Base-by-base conservation (phyloP, 345 rosid genomes). In the Arabis hirsuta region DNA sequence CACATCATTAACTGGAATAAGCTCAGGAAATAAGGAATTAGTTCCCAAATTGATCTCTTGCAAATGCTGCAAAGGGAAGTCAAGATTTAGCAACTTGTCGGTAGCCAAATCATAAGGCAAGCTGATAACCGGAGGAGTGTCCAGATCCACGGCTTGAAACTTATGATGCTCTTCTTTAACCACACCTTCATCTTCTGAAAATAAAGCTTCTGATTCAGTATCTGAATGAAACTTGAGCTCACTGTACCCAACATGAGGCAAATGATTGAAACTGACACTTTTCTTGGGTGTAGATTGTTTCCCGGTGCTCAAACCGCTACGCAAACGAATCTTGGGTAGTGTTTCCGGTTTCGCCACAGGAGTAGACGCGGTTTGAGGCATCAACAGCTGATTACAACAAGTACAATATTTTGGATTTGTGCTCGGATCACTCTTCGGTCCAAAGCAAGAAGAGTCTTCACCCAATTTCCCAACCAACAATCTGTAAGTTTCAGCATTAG, bases 401-500 rank as follows among this genome's bases (percentile, higher is more conserved):
- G 87, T 76, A 80, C 96, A 91, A 48, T 34, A 61, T 56, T 68
- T 82, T 29, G 60, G 54, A 16, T 50, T 58, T 14, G 76, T 68
- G 41, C 62, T 87, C 34, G 13, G 50, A 75, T 74, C 78, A 43
- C 50, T 83, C 43, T 58, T 64, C 31, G 76, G 55, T 68, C 62
- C 76, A 80, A 58, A 77, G 65, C 41, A 36, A 36, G 72, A 55
- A 71, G 74, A 81, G 69, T 77, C 78, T 76, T 84, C 90, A 71
- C 92, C 91, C 81, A 90, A 41, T 65, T 87, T 89, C 12, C 91
- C 91, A 39, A 91, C 91, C 83, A 91, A 76, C 45, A 95, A 83
- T 62, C 96, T 87, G 73, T 86, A 90, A 52, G 88, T 89, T 81
- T 95, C 96, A 61, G 89, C 83, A 74, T 84, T 88, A 19, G 96